Conservation (phyloP, 306 rosid species). For the Comarum palustre region DNA sequence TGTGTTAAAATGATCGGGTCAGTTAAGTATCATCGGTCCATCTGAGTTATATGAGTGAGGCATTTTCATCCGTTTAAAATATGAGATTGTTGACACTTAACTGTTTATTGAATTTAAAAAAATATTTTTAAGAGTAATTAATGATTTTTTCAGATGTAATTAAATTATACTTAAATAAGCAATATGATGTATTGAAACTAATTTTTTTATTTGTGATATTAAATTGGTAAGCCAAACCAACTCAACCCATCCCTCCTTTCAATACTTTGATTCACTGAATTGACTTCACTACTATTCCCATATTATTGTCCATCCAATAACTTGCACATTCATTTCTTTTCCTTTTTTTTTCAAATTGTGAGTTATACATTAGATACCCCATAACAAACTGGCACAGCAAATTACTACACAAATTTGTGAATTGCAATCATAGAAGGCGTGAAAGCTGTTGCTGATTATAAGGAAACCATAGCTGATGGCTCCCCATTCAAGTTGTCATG, state of each 20-base stretch:
- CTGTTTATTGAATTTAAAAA: too few species aligned
- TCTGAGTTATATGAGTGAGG: too few species aligned
- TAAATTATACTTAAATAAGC: too few species aligned
- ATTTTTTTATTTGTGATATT: too few species aligned
- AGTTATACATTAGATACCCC: not conserved
- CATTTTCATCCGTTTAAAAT: too few species aligned
- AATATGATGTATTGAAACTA: too few species aligned
- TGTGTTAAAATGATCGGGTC: too few species aligned
- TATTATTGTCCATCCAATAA: not conserved
- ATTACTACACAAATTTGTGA: not conserved
- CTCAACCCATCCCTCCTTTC: not conserved
- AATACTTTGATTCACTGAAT: not conserved
- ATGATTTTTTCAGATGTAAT: too few species aligned
- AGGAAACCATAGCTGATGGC: constrained; percentile 1
- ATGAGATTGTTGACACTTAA: too few species aligned
- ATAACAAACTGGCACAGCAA: not conserved
- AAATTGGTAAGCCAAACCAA: too few species aligned
- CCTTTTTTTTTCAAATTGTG: not conserved
- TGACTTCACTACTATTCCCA: constrained; percentile 18
- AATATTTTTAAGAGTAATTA: too few species aligned
- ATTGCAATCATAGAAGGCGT: not conserved
- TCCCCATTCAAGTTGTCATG: not conserved
- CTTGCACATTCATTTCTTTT: not conserved
- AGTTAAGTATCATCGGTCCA: too few species aligned
- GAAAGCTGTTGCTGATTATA: constrained; percentile 13